A percentile compares a stretch with the other conserved stretches of the same genome.
These are phyloP conservation scores for Lathyrus tuberosus DNA, from an alignment of 306 rosid species.

Conservation along the genomic window DNA sequence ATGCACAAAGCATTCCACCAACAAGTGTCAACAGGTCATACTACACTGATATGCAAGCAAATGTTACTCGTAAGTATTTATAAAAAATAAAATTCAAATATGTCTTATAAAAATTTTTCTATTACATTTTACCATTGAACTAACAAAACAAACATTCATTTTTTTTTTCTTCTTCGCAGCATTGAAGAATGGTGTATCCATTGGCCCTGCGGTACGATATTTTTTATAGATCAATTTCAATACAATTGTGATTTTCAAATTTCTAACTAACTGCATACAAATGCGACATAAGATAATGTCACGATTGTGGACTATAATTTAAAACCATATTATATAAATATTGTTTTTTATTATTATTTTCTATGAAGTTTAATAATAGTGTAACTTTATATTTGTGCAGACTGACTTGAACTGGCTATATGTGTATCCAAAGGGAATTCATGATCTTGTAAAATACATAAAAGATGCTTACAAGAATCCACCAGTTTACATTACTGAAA, in stretches of 20 bases:
- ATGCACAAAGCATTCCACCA: slow-evolving; percentile 39
- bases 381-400: slow-evolving; percentile 41
- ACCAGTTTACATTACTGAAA: slow-evolving; percentile 58
- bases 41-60: slow-evolving; percentile 41
- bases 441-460: slow-evolving; percentile 34
- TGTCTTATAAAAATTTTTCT: neutral
- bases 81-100: neutral
- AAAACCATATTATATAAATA: neutral
- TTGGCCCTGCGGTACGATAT: slow-evolving; percentile 38
- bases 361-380: neutral
- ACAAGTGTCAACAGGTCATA: slow-evolving; percentile 40
- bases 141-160: slow-evolving; percentile 5
- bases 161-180: slow-evolving; percentile 18
- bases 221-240: neutral
- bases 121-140: neutral
- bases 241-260: neutral
- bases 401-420: slow-evolving; percentile 58
- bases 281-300: neutral
- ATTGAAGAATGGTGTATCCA: slow-evolving; percentile 16
- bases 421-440: slow-evolving; percentile 58
- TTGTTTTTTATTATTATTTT: neutral
- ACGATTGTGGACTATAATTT: no score
- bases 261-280: neutral
- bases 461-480: slow-evolving; percentile 51
- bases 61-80: slow-evolving; percentile 44